Base-by-base conservation (phyloP, 148 eudicot species). In the Rhododendron henanense region DNA sequence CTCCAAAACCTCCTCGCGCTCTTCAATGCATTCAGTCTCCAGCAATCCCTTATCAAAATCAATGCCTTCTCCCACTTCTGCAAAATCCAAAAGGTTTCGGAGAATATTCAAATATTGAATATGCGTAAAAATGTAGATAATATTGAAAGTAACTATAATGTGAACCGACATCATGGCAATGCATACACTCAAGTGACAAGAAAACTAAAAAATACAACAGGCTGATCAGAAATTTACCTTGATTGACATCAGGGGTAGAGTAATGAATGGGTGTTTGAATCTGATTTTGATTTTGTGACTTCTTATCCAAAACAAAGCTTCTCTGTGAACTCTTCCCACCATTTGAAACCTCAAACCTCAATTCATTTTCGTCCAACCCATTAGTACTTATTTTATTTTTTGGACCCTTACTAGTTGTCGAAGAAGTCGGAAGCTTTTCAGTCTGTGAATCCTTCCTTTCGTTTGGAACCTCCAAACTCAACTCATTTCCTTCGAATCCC, bases 11-110 rank as follows among this genome's bases (percentile, higher is more conserved):
- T 91, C 92, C 82, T 88, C 89, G 83, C 75, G 86, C 51, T 78
- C 90, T 83, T 91, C 96, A 85, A 90, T 78, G 14, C 39, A 86
- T 81, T 89, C 91, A 87, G 61, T 31, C 39, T 87, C 91, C 78
- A 63, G 44, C 48, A 67, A 15, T 74, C 82, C 92, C 21, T 83
- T 81, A 61, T 75, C 33, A 84, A 15, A 75, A 50, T 84, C 50
- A 9, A 87, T 84, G 75, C 79, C 89, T 48, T 87, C 83, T 67
- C 80, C 85, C 1, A 4, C 53, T 73, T 86, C 87, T 84, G 90
- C 35, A 19, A 77, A 77, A 80, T 85, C 13, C 21, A 45, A 28
- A 37, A 25, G 5, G 71, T 59, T 37, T 37, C 4, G 2, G 4
- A 81, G 48, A 53, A 31, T 35, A 48, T 77, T 85, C 41, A 53